Conservation (phyloP, 208 protist species). For the Trypanosoma brucei region DNA sequence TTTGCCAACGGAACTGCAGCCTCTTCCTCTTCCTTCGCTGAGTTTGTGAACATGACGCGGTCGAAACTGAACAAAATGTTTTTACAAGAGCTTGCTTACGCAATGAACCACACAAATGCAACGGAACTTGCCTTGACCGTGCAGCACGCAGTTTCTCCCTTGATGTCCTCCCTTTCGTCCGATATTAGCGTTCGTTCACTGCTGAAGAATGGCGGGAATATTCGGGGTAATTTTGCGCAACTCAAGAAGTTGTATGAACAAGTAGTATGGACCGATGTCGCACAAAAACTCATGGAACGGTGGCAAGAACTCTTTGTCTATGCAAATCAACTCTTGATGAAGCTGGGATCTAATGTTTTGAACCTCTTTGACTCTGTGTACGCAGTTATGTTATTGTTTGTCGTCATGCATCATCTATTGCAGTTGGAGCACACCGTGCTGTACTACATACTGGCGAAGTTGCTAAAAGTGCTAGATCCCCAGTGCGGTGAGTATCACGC, state of each 20-base stretch:
- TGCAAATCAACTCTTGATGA: conserved; percentile 17
- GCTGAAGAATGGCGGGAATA: background rate
- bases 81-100: conserved; percentile 35
- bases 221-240: background rate
- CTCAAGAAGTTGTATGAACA: background rate
- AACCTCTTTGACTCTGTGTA: conserved; percentile 62
- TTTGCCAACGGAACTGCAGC: background rate
- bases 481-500: conserved; percentile 44
- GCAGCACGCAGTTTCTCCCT: conserved; percentile 4
- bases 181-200: conserved; percentile 8
- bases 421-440: conserved; percentile 65
- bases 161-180: conserved; percentile 7
- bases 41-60: conserved; percentile 12
- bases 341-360: conserved; percentile 35
- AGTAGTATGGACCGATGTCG: conserved; percentile 37
- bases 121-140: conserved; percentile 27
- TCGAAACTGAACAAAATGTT: conserved; percentile 28
- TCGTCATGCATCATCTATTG: conserved; percentile 56
- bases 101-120: conserved; percentile 47
- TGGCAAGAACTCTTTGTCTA: conserved; percentile 29
- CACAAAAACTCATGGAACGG: conserved; percentile 19
- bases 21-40: conserved; percentile 4
- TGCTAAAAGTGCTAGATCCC: conserved; percentile 45
- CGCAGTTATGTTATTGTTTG: conserved; percentile 49
- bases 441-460: conserved; percentile 63